These are phyloP conservation scores for Diaporthe eres DNA, from an alignment of 2,329 filamentous ascomycete species.

Conservation along the genomic window DNA sequence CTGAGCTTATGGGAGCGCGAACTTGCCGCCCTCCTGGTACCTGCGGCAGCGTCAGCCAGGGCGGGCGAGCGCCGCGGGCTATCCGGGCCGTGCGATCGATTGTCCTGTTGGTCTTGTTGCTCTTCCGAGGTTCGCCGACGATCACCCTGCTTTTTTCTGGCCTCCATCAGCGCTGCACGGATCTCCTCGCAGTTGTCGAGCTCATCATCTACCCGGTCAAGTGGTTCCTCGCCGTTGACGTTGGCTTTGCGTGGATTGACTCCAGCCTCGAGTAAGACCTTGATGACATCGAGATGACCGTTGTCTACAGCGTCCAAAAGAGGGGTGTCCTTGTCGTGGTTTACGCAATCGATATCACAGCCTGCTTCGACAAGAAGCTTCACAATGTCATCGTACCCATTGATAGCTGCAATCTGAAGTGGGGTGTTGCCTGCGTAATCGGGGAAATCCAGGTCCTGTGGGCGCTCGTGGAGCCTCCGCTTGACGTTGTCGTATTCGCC, in stretches of 20 bases:
- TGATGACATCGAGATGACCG: slow-evolving; percentile 89
- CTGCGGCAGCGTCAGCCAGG: slow-evolving; percentile 44
- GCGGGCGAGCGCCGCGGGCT: slow-evolving; percentile 72
- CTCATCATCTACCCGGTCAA: slow-evolving; percentile 84
- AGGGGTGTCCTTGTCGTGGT: slow-evolving; percentile 90
- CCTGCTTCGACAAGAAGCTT: slow-evolving; percentile 87
- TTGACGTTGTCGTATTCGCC: slow-evolving; percentile 87
- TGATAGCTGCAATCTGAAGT: slow-evolving; percentile 90
- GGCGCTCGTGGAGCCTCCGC: slow-evolving; percentile 80
- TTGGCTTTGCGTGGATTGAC: slow-evolving; percentile 94
- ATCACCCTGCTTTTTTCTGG: slow-evolving; percentile 68
- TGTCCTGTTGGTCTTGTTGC: slow-evolving; percentile 60
- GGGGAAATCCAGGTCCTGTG: slow-evolving; percentile 88
- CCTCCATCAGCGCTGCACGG: slow-evolving; percentile 74
- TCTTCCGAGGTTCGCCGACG: slow-evolving; percentile 72
- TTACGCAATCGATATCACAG: slow-evolving; percentile 84
- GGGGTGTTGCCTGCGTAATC: slow-evolving; percentile 98
- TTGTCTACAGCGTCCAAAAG: slow-evolving; percentile 98
- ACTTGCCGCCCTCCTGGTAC: slow-evolving; percentile 66
- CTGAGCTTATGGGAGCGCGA: slow-evolving; percentile 75
- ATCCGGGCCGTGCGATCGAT: slow-evolving; percentile 67
- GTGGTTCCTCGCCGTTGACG: slow-evolving; percentile 90
- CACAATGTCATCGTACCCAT: slow-evolving; percentile 89
- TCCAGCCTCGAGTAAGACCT: slow-evolving; percentile 84
- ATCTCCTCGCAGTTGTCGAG: slow-evolving; percentile 86